Evolutionary conservation across 805 yeast genomes (phyloP), one percentile per base, ranked within the genome.

Genomic region (Monosporozyma siamensis): DNA sequence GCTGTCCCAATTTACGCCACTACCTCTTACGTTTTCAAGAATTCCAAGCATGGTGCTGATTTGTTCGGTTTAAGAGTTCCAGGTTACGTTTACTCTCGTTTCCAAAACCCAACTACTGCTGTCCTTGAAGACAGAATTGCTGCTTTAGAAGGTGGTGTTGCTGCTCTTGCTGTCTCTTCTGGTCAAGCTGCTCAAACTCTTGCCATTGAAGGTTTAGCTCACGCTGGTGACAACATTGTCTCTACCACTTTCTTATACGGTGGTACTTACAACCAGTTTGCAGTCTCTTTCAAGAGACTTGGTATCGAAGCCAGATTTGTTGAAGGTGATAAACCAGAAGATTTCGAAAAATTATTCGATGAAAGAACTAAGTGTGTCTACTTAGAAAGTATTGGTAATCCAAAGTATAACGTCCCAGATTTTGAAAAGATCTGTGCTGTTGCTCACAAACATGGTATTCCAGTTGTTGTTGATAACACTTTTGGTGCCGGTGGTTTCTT

Each of bases 401-500:
- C 97, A 46, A 81, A 80, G 58, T 88, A 83, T 67, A 85, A 84
- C 59, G 81, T 89, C 44, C 97, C 97, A 44, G 96, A 89, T 65
- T 86, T 90, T 55, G 87, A 82, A 64, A 75, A 70, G 43, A 72
- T 89, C 49, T 75, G 75, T 38, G 80, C 73, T 25, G 69, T 84
- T 40, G 95, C 95, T 42, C 96, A 87, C 64, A 77, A 80, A 45
- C 74, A 83, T 51, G 96, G 96, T 47, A 71, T 88, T 39, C 95
- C 95, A 40, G 78, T 90, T 38, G 90, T 89, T 40, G 95, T 84
- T 38, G 97, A 89, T 67, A 89, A 89, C 77, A 89, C 97, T 15
- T 89, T 89, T 56, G 97, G 95, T 60, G 96, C 96, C 35, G 97
- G 95, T 65, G 97, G 97, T 39, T 88, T 67, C 70, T 75, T 84